Evolutionary conservation across 441 rosid species (phyloP).

Genomic region (Cnidoscolus chayamansa): DNA sequence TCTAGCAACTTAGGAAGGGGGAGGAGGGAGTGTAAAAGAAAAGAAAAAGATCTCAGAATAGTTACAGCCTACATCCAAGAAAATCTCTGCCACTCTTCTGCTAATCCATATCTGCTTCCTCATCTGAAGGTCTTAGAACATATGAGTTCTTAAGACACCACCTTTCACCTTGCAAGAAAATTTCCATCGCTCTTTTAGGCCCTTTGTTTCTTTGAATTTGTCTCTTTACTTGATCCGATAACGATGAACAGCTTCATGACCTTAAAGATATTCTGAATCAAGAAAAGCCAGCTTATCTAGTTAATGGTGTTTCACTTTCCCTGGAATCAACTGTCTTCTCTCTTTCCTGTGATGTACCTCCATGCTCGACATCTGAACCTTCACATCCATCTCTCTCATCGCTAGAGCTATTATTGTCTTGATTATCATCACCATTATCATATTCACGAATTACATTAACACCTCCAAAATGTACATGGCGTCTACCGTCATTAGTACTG

Average conservation of each 20-base stretch:
- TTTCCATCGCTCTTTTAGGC: neutral
- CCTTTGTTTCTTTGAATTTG: constrained; percentile 1
- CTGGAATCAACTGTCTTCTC: constrained; percentile 8
- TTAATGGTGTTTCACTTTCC: constrained; percentile 33
- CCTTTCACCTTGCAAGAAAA: neutral
- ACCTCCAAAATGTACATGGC: constrained; percentile 53
- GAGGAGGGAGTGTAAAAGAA: neutral
- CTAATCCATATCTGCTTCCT: neutral
- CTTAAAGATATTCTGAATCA: neutral
- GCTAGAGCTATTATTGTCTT: neutral
- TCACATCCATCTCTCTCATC: neutral
- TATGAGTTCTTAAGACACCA: neutral
- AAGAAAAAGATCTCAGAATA: constrained; percentile 1
- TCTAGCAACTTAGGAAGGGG: neutral
- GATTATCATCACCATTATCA: constrained; percentile 16
- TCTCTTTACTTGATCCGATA: neutral
- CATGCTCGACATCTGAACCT: neutral
- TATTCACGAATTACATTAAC: constrained; percentile 36
- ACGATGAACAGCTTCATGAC: neutral
- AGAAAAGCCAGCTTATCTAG: constrained; percentile 16
- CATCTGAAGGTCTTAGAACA: neutral
- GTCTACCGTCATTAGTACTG: constrained; percentile 22
- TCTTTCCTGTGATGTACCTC: constrained; percentile 11
- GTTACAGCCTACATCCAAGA: neutral
- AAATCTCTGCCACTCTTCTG: constrained; percentile 9